Evolutionary conservation across 495 filamentous ascomycete species (phyloP), one percentile per base, ranked within the genome.

Genomic region (Aspergillus heteromorphus): DNA sequence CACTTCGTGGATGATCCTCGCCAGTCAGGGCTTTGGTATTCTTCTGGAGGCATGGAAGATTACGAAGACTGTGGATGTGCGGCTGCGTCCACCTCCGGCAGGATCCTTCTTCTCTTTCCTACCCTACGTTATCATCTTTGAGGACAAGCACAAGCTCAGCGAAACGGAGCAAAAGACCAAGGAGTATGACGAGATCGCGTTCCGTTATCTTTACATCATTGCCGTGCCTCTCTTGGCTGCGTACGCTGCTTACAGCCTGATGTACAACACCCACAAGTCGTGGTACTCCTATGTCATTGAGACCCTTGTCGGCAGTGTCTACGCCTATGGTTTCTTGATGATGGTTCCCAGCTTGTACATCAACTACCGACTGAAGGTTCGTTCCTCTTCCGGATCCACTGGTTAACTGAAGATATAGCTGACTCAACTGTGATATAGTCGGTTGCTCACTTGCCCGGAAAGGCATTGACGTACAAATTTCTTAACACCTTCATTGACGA

Each of bases 271-370:
- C 1, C 93, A 98, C 76, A 97, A 97, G 76, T 92, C 87, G 49
- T 97, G 95, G 95, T 98, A 98, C 70, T 89, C 85, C 17, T 98
- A 90, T 73, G 77, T 95, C 69, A 87, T 89, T 57, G 82, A 95
- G 27, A 96, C 93, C 0, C 83, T 97, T 2, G 93, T 98, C 14
- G 93, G 93, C 6, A 92, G 87, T 45, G 93, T 98, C 29, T 98
- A 98, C 67, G 92, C 93, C 1, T 98, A 98, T 63, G 93, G 93
- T 7, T 98, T 98, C 76, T 72, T 98, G 55, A 97, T 98, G 95
- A 97, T 98, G 93, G 89, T 98, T 16, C 93, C 93, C 23, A 87
- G 83, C 54, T 77, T 98, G 51, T 98, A 97, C 70, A 98, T 98
- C 83, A 98, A 98, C 77, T 98, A 98, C 75, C 82, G 92, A 7